Evolutionary conservation across 345 rosid species (phyloP), one percentile per base, ranked within the genome.

Genomic region (Brassica nigra): DNA sequence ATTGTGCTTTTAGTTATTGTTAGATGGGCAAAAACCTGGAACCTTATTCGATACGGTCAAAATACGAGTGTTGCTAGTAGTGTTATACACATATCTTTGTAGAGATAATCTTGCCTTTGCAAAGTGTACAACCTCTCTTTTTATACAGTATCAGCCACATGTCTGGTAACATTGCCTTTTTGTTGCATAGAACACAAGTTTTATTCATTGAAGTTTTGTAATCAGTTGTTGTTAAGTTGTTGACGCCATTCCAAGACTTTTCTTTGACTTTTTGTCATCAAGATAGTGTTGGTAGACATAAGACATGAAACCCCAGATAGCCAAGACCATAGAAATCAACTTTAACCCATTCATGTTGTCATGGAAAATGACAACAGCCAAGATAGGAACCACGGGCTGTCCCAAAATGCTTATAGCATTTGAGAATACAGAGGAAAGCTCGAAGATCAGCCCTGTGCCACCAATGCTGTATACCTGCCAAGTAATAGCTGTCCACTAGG

Each of bases 271-370:
- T 73, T 42, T 62, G 28, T 73, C 78, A 87, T 12, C 90, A 33
- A 82, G 81, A 74, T 78, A 82, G 36, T 82, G 84, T 70, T 77
- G 84, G 34, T 82, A 82, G 37, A 63, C 79, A 74, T 77, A 82
- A 0, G 84, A 90, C 49, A 81, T 6, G 55, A 89, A 87, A 8
- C 92, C 98, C 97, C 94, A 89, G 3, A 86, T 44, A 18, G 92
- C 94, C 78, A 91, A 62, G 58, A 83, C 73, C 90, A 93, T 83
- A n/a, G 94, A 79, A 54, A 88, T 85, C 14, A 65, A 87, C 82
- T 93, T 93, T 12, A 90, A 66, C 15, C 89, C 92, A 47, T 84
- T 76, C 93, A 92, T 89, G 54, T 81, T 78, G 70, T 92, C 97
- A 12, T 82, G 84, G 78, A 90, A 88, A 42, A 88, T 76, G 81